Evolutionary conservation across 768 basidiomycete species (phyloP).

Genomic region (Boletus patriciae): DNA sequence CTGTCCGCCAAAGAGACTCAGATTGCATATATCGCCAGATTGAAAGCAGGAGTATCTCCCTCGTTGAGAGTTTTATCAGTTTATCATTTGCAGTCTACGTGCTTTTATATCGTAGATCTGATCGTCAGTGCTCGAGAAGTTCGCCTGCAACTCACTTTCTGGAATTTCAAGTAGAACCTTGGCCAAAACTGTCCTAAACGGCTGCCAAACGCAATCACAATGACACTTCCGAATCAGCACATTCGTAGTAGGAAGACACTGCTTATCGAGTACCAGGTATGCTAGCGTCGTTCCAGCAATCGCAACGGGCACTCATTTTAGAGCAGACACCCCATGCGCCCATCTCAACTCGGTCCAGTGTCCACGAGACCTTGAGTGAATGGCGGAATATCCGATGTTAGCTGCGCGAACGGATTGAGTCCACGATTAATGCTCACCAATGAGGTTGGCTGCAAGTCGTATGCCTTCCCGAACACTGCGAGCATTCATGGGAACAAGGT

Average conservation of each 20-base stretch:
- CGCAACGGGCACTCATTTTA: neutral
- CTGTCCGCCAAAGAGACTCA: neutral
- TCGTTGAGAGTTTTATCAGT: neutral
- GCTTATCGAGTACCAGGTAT: neutral
- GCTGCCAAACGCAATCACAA: neutral
- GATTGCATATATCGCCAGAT: neutral
- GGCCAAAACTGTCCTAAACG: neutral
- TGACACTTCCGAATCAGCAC: too few species aligned
- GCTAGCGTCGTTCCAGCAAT: neutral
- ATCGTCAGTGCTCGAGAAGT: slow-evolving; percentile 1
- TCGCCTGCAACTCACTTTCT: neutral
- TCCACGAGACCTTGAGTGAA: neutral
- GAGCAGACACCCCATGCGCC: neutral
- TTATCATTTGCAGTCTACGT: neutral
- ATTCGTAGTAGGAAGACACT: neutral
- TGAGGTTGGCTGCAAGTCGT: too few species aligned
- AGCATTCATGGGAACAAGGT: neutral
- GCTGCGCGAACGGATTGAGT: neutral
- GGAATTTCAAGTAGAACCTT: neutral
- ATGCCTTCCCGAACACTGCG: neutral
- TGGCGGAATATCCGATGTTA: neutral
- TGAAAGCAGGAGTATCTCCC: neutral
- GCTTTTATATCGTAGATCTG: neutral
- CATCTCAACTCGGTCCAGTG: neutral
- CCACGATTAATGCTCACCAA: neutral